Evolutionary conservation across 352 stramenopile genomes (phyloP), one percentile per base, ranked within the genome.

Genomic region (Globisporangium alternatum): DNA sequence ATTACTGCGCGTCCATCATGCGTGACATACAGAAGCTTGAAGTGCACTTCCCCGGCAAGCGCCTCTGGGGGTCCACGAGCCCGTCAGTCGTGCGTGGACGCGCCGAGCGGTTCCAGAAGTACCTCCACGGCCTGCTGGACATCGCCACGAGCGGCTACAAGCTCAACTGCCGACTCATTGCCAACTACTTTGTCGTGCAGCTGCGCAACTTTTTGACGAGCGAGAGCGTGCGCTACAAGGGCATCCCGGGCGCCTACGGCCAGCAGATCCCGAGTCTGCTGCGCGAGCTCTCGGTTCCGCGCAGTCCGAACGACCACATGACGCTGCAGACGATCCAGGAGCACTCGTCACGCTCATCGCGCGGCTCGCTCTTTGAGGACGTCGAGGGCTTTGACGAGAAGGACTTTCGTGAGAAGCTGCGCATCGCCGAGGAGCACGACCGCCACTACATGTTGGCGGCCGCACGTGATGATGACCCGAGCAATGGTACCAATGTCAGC

Each of bases 191-290:
- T 45, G 72, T 74, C 15, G 69, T 84, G 28, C 80, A 89, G 52
- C 51, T 90, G 28, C 72, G 81, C 12, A 81, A 68, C 8, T 93
- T 93, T 62, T 57, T 93, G 21, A 88, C 77, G 10, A 75, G 71
- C 19, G 83, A 86, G 31, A 69, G 68, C 25, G 74, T 78, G 53
- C 70, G 69, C 13, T 86, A 78, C 69, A 69, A 68, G 21, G 67
- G 69, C 17, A 77, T 82, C 39, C 71, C 75, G 0, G 77, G 70
- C 12, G 65, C 63, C 5, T 71, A 71, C 31, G 72, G 71, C 25
- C 65, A 74, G 21, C 60, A 66, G 12, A 76, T 90, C 41, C 79
- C 78, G 10, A 76, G 71, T 47, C 57, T 91, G 6, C 60, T 91
- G 30, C 77, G 68, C 31, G 71, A 87, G 59, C 61, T 88, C 35